Conservation (phyloP, 345 rosid genomes). For the Salix caprea region DNA sequence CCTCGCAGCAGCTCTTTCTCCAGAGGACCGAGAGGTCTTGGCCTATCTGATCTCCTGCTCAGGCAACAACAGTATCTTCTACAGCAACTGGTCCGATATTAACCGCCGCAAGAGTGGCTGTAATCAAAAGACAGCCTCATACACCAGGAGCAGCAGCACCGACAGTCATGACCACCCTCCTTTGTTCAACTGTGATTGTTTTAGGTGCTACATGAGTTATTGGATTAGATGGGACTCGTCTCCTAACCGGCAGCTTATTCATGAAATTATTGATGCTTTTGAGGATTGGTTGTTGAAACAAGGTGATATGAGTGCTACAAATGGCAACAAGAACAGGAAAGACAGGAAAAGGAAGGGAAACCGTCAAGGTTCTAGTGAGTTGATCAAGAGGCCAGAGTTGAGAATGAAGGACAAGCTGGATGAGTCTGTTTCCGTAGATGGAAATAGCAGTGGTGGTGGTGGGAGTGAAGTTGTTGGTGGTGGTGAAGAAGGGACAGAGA, state of each 20-base stretch:
- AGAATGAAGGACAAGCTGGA: not conserved
- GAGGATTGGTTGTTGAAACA: constrained; percentile 43
- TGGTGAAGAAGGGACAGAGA: constrained; percentile 19
- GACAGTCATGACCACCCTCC: constrained; percentile 40
- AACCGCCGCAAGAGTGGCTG: not conserved
- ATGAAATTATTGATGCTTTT: constrained; percentile 68
- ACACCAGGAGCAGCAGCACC: not conserved
- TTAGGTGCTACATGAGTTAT: constrained; percentile 69
- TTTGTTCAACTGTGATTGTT: constrained; percentile 63
- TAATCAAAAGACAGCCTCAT: not conserved
- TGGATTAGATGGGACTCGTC: constrained; percentile 87
- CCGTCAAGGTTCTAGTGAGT: constrained; percentile 16
- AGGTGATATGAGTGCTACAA: constrained; percentile 14
- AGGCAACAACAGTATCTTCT: constrained; percentile 2
- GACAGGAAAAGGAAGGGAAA: constrained; percentile 41
- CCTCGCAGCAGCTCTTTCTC: constrained; percentile 58
- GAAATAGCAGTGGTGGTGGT: not conserved
- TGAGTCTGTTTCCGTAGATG: constrained; percentile 24
- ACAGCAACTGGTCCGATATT: not conserved
- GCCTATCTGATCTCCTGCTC: constrained; percentile 61
- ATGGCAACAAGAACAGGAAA: constrained; percentile 26
- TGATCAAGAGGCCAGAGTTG: constrained; percentile 25
- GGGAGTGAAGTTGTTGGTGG: constrained; percentile 4
- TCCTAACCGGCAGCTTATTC: constrained; percentile 72
- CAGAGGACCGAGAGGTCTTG: constrained; percentile 56